phyloP scores from a whole-genome alignment of 192 early-diverging fungal genomes.

The Nowakowskiella sp. region DNA sequence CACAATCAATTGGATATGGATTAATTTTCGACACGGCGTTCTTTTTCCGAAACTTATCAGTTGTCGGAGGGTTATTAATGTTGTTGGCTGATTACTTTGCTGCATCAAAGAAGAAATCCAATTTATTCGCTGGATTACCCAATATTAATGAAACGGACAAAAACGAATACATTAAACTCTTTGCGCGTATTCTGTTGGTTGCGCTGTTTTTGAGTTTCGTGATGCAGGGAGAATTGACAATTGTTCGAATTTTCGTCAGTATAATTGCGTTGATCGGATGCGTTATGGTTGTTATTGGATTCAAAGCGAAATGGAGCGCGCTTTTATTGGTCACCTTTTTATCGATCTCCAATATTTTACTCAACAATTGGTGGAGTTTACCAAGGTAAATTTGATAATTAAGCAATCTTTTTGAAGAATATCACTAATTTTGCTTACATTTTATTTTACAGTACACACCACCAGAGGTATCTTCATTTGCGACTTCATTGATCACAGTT shows the following conservation, averaged over 20 bases:
- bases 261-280: constrained; percentile 73
- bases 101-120: constrained; percentile 47
- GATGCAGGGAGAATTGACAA: constrained; percentile 73
- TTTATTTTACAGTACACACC: constrained; percentile 32
- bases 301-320: constrained; percentile 96
- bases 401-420: background rate
- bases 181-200: constrained; percentile 85
- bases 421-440: background rate
- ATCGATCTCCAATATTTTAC: constrained; percentile 79
- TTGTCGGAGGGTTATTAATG: constrained; percentile 90
- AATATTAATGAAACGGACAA: constrained; percentile 74
- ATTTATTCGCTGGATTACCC: constrained; percentile 82
- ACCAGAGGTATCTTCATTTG: constrained; percentile 43
- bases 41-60: constrained; percentile 88
- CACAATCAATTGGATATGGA: constrained; percentile 91
- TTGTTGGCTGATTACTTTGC: constrained; percentile 74
- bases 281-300: constrained; percentile 92
- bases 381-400: constrained; percentile 39
- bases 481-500: background rate
- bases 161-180: constrained; percentile 85
- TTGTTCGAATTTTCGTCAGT: constrained; percentile 62
- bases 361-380: constrained; percentile 96
- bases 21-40: constrained; percentile 83
- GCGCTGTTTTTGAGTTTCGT: constrained; percentile 86
- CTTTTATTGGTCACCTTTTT: constrained; percentile 86